Percentiles rank a stretch among this genome's conserved stretches.
Evolutionary conservation across 495 filamentous ascomycete species (phyloP).

Genomic region (Neurospora hispaniola): DNA sequence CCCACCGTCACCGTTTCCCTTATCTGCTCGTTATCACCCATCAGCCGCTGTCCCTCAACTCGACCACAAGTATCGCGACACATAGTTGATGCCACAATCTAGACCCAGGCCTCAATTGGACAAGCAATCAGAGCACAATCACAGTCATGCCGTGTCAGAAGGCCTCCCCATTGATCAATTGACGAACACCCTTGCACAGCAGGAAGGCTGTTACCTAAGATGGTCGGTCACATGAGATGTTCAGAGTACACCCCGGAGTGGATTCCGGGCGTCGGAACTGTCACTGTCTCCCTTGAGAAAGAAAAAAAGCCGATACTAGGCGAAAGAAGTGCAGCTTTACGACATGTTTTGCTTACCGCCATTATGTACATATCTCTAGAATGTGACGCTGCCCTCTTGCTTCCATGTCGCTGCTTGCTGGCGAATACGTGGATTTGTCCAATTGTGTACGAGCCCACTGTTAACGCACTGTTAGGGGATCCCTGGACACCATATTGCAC

Average conservation of each 20-base stretch:
- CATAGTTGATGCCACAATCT: background rate
- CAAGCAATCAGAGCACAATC: background rate
- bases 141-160: background rate
- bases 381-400: background rate
- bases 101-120: background rate
- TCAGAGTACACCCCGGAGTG: background rate
- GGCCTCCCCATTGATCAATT: background rate
- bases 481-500: background rate
- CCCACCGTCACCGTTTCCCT: background rate
- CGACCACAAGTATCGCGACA: background rate
- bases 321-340: background rate
- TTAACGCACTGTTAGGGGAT: background rate
- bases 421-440: background rate
- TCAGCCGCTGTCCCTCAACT: background rate
- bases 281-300: background rate
- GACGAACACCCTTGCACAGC: background rate
- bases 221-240: background rate
- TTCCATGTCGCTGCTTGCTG: background rate
- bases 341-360: background rate
- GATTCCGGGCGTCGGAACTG: background rate
- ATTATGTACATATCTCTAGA: background rate
- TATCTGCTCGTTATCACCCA: background rate
- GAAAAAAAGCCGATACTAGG: background rate
- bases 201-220: background rate
- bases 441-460: background rate